Evolutionary conservation across 2,329 filamentous ascomycete species (phyloP).

Genomic region (Phoma sp.): DNA sequence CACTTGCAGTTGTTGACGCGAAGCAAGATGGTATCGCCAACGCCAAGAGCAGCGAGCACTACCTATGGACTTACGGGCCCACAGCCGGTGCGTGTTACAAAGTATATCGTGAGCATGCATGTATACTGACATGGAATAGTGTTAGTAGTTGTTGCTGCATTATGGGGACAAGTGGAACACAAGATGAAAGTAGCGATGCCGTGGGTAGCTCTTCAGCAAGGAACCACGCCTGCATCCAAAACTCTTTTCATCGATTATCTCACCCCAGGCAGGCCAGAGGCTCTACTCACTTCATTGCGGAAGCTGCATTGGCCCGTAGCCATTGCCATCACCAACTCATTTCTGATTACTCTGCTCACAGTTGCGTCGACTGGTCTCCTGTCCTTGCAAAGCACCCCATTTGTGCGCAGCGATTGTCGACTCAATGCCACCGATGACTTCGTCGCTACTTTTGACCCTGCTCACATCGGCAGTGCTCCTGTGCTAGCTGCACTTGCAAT

Average conservation of each 20-base stretch:
- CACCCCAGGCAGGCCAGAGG: constrained; percentile 3
- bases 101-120: background rate
- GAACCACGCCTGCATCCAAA: constrained; percentile 2
- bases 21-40: constrained; percentile 1
- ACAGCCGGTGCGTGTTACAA: constrained; percentile 5
- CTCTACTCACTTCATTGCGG: background rate
- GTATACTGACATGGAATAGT: constrained; percentile 1
- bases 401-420: background rate
- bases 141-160: constrained; percentile 12
- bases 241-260: constrained; percentile 18
- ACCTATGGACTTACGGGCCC: constrained; percentile 17
- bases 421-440: background rate
- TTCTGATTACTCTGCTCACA: background rate
- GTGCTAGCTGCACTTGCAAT: background rate
- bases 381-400: background rate
- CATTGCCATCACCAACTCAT: background rate
- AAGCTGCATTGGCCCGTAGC: constrained; percentile 2
- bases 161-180: constrained; percentile 16
- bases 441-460: background rate
- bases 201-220: constrained; percentile 9
- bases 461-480: background rate
- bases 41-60: constrained; percentile 6
- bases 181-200: constrained; percentile 8
- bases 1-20: constrained; percentile 1
- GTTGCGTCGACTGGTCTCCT: constrained; percentile 1